These are phyloP conservation scores for Rhizomucor miehei DNA, from an alignment of 371 early-diverging fungal genomes.

Conservation along the genomic window DNA sequence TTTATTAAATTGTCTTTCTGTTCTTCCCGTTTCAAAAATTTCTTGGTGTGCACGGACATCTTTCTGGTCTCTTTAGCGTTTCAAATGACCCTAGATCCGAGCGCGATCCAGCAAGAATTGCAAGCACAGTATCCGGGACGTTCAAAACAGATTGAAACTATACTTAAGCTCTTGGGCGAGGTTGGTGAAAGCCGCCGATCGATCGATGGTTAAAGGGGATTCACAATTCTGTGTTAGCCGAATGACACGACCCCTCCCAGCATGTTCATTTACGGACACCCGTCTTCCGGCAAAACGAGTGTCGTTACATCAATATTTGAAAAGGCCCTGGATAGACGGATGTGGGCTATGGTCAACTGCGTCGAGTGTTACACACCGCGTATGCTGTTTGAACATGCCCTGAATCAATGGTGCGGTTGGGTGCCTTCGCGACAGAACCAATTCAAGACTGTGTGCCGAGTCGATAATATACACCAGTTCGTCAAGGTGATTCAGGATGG, in stretches of 20 bases:
- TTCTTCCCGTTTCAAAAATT: no score
- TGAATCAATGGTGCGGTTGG: slow-evolving; percentile 59
- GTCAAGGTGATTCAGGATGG: slow-evolving; percentile 42
- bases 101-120: slow-evolving; percentile 14
- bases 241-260: slow-evolving; percentile 41
- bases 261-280: slow-evolving; percentile 64
- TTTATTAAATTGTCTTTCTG: no score
- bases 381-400: slow-evolving; percentile 70
- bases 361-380: slow-evolving; percentile 73
- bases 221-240: slow-evolving; percentile 20
- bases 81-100: neutral
- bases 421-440: slow-evolving; percentile 36
- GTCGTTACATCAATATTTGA: slow-evolving; percentile 48
- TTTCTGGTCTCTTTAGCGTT: no score
- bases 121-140: slow-evolving; percentile 57
- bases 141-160: slow-evolving; percentile 53
- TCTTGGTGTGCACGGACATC: no score
- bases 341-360: slow-evolving; percentile 65
- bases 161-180: slow-evolving; percentile 54
- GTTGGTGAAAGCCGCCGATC: slow-evolving; percentile 19
- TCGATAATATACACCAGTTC: slow-evolving; percentile 72
- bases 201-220: neutral
- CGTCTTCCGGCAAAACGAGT: slow-evolving; percentile 77
- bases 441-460: slow-evolving; percentile 44
- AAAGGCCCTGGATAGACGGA: slow-evolving; percentile 16